phyloP scores from a whole-genome alignment of 2,329 filamentous ascomycete species.

The Botrytis hyacinthi region DNA sequence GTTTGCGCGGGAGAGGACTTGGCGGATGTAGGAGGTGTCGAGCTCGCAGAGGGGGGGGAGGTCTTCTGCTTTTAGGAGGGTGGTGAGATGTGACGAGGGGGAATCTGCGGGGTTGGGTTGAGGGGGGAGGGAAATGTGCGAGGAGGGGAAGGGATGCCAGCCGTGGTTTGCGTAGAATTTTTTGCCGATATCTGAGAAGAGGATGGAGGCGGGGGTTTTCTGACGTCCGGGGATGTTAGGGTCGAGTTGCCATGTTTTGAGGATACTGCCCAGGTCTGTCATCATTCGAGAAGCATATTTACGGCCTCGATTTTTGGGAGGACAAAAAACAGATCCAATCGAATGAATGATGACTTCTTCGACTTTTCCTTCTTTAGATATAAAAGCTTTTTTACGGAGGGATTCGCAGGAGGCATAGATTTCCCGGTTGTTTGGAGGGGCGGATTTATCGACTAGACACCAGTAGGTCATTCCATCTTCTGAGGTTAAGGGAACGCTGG shows the following conservation, averaged over 20 bases:
- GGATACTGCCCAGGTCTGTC: conserved; percentile 56
- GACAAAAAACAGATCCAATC: conserved; percentile 77
- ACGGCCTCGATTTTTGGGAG: conserved; percentile 61
- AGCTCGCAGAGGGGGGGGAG: conserved; percentile 59
- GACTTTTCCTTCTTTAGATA: conserved; percentile 43
- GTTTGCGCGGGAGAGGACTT: conserved; percentile 46
- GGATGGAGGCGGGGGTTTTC: conserved; percentile 64
- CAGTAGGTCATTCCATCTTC: conserved; percentile 58
- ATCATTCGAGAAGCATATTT: conserved; percentile 81
- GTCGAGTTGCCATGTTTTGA: conserved; percentile 53
- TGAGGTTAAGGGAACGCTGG: conserved; percentile 55
- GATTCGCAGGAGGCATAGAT: conserved; percentile 65
- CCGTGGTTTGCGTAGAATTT: conserved; percentile 74
- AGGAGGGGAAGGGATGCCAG: conserved; percentile 72
- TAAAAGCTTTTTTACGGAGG: conserved; percentile 57
- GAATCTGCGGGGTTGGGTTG: conserved; percentile 41
- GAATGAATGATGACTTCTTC: conserved; percentile 66
- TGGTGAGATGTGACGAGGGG: neutral
- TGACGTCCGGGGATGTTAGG: conserved; percentile 39
- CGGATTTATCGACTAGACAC: conserved; percentile 55
- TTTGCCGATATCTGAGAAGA: conserved; percentile 87
- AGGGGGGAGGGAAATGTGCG: conserved; percentile 63
- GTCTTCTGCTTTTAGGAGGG: conserved; percentile 55
- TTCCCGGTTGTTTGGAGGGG: conserved; percentile 45
- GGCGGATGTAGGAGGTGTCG: conserved; percentile 62